Evolutionary conservation across 2,329 filamentous ascomycete genomes (phyloP).

Genomic region (Didymella sp.): DNA sequence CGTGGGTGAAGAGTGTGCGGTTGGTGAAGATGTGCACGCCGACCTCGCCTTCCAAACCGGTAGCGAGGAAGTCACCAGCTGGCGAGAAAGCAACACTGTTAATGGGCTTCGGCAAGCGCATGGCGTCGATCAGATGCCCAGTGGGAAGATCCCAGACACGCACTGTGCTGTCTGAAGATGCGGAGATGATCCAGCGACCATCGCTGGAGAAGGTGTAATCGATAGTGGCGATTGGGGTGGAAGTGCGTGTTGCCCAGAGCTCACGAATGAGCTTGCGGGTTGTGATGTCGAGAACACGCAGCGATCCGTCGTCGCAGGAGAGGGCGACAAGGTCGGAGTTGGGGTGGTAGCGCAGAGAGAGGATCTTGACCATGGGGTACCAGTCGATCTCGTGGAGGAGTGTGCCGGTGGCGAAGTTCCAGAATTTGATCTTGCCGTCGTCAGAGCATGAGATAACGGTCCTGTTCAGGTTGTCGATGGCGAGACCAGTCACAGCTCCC

Average conservation of each 20-base stretch:
- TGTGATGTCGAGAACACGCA: constrained; percentile 87
- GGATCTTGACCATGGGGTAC: constrained; percentile 77
- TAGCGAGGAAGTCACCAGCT: constrained; percentile 94
- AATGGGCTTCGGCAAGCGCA: constrained; percentile 79
- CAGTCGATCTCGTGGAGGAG: constrained; percentile 84
- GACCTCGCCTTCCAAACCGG: constrained; percentile 79
- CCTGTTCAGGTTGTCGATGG: constrained; percentile 89
- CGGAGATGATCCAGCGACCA: constrained; percentile 90
- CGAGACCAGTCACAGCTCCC: constrained; percentile 81
- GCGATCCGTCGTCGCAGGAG: constrained; percentile 85
- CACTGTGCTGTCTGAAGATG: constrained; percentile 79
- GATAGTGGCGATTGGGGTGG: constrained; percentile 41
- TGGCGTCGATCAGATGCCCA: constrained; percentile 91
- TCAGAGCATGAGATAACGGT: constrained; percentile 83
- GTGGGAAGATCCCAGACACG: constrained; percentile 96
- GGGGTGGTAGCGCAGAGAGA: constrained; percentile 78
- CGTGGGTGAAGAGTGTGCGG: constrained; percentile 85
- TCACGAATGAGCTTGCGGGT: constrained; percentile 92
- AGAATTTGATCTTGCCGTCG: constrained; percentile 96
- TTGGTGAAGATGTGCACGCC: constrained; percentile 98
- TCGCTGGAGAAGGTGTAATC: constrained; percentile 79
- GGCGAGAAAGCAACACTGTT: constrained; percentile 85
- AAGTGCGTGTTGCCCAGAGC: constrained; percentile 72
- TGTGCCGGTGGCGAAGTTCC: constrained; percentile 88
- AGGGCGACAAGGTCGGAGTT: constrained; percentile 86